Percentiles rank a stretch among this genome's conserved stretches.
Conservation (phyloP, 2,329 filamentous ascomycete species). For the Sporothrix dimorphospora region DNA sequence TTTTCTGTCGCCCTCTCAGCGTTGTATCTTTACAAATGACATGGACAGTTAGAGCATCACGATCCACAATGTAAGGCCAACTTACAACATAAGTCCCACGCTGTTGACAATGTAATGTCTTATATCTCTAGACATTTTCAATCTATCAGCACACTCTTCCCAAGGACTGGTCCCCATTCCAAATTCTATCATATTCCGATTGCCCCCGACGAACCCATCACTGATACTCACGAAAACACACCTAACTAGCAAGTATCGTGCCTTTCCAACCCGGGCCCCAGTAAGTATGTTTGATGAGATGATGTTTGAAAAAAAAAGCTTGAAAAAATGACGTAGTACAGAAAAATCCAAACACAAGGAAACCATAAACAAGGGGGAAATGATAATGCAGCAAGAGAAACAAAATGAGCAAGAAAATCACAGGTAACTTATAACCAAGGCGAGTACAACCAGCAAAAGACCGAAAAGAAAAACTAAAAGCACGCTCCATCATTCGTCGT, state of each 20-base stretch:
- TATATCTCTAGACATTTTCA: constrained; percentile 14
- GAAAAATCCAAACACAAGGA: not conserved
- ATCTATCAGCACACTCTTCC: constrained; percentile 18
- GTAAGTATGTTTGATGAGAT: constrained; percentile 11
- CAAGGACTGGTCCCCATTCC: constrained; percentile 23
- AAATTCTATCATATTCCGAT: constrained; percentile 21
- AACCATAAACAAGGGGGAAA: not conserved
- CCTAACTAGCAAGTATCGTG: not conserved
- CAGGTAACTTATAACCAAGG: not conserved
- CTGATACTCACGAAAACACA: not conserved
- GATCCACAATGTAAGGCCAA: not conserved
- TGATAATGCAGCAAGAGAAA: not conserved
- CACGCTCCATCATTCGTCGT: not conserved
- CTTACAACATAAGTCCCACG: not conserved
- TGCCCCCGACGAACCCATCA: not conserved
- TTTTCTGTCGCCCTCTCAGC: not conserved
- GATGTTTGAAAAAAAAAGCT: not conserved
- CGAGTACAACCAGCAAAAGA: not conserved
- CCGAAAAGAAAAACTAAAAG: constrained; percentile 10
- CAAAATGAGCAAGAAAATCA: not conserved
- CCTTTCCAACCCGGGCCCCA: constrained; percentile 1
- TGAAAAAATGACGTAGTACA: not conserved
- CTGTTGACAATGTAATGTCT: not conserved
- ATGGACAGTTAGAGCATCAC: not conserved
- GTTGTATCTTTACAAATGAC: not conserved